phyloP scores from a whole-genome alignment of 179 eudicot genomes.

The Pouteria campechiana region DNA sequence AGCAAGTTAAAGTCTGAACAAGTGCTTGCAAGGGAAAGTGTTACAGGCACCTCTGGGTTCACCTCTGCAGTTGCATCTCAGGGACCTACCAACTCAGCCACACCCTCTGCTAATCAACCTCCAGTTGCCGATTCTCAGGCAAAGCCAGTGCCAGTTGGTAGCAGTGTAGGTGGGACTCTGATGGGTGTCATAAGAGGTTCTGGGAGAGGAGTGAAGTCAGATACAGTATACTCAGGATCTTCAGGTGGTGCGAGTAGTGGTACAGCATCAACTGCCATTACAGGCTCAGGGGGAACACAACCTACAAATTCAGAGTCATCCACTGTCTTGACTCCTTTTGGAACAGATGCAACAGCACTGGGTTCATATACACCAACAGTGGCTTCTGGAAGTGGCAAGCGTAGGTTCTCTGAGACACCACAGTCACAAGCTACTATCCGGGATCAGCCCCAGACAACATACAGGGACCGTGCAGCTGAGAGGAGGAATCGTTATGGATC shows the following conservation, averaged over 20 bases:
- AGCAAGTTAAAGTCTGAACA: conserved; percentile 30
- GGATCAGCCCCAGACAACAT: conserved; percentile 61
- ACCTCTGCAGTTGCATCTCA: too few species aligned
- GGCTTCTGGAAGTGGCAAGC: conserved; percentile 57
- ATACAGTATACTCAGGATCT: conserved; percentile 42
- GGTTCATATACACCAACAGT: conserved; percentile 54
- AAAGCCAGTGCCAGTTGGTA: conserved; percentile 44
- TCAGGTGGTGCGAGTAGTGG: conserved; percentile 16
- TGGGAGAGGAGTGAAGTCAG: conserved; percentile 65
- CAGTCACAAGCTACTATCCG: conserved; percentile 30
- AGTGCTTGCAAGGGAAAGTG: conserved; percentile 33
- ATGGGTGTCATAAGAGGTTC: conserved; percentile 94
- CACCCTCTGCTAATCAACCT: conserved; percentile 19
- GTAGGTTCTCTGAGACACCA: conserved; percentile 95
- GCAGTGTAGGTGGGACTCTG: conserved; percentile 53
- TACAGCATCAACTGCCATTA: conserved; percentile 14
- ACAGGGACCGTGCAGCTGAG: conserved; percentile 98
- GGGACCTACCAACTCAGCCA: too few species aligned
- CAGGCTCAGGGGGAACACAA: conserved; percentile 14
- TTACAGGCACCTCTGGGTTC: conserved; percentile 19
- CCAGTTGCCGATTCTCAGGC: conserved; percentile 32
- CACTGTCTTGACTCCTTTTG: conserved; percentile 43
- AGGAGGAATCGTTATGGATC: conserved; percentile 93
- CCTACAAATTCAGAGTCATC: conserved; percentile 20
- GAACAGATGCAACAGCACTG: conserved; percentile 82